phyloP scores from a whole-genome alignment of 23 red algal genomes.

The Porphyridium purpureum region DNA sequence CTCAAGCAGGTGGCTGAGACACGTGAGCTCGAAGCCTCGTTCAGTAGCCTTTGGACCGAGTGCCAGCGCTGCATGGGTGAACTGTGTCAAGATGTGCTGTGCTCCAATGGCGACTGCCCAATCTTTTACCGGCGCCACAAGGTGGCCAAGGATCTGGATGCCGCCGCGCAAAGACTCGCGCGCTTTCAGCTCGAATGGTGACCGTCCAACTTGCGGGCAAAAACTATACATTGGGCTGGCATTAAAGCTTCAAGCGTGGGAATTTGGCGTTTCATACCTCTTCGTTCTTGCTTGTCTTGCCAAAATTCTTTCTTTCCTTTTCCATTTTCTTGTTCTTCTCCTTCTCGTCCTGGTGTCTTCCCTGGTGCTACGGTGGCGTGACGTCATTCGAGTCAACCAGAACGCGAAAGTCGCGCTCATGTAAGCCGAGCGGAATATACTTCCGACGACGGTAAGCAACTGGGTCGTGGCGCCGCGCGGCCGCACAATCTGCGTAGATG shows the following conservation, averaged over 20 bases:
- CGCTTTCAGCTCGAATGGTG: constrained; percentile 78
- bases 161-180: constrained; percentile 29
- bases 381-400: constrained; percentile 1
- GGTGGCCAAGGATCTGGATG: constrained; percentile 71
- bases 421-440: constrained; percentile 1
- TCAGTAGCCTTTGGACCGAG: constrained; percentile 84
- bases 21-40: constrained; percentile 35
- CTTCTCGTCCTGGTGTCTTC: neutral
- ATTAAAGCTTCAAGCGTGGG: too few relatives aligned
- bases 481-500: constrained; percentile 1
- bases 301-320: neutral
- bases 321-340: neutral
- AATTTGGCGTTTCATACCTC: too few relatives aligned
- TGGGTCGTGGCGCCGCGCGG: neutral
- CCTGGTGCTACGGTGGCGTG: neutral
- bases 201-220: too few relatives aligned
- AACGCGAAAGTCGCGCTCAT: constrained; percentile 2
- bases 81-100: constrained; percentile 86
- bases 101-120: constrained; percentile 96
- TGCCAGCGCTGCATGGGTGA: constrained; percentile 98
- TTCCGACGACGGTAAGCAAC: constrained; percentile 1
- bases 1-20: constrained; percentile 20
- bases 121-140: constrained; percentile 95
- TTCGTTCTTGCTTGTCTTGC: too few relatives aligned
- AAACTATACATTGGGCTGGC: too few relatives aligned